Base-by-base conservation (phyloP, 768 basidiomycete species). In the Phylloporus sp. region DNA sequence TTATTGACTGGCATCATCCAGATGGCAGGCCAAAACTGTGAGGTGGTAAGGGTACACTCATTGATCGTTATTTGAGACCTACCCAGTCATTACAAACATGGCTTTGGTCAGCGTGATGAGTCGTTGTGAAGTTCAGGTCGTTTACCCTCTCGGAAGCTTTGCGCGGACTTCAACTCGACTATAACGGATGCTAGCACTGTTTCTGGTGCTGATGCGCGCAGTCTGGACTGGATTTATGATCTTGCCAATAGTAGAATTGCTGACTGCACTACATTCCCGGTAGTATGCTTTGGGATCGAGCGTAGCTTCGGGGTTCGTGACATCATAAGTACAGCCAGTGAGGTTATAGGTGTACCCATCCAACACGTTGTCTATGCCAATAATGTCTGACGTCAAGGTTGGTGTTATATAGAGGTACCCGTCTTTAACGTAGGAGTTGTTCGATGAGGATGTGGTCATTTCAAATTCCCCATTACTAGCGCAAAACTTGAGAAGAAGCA, bases 201-300 rank as follows among this genome's bases (percentile, higher is more conserved):
- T 76, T 60, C 82, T 74, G 5, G 92, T 95, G 54, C 78, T 87
- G 43, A 95, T 70, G 47, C 93, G 79, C 28, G 92, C 91, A 55
- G 81, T 86, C 73, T 86, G 86, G 4, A 92, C 79, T 11, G 93
- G 93, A 57, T 87, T 88, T 70, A 95, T 88, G 61, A 95, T 78
- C 10, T 76, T 63, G 7, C 86, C 84, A 29, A 73, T 66, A 0
- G 88, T 84, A 9, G 63, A 55, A 60, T 91, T 91, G 60, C 85
- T 86, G 43, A 86, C 79, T 0, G 80, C 85, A 45, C 86, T 85
- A 62, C 88, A 91, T 0, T 82, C 78, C 45, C 70, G 75, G 57
- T 79, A 78, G 63, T 84, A 82, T 0, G 71, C 76, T n/a, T 60
- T 66, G 18, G 72, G 58, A 63, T 82, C 71, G 31, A 71, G 66